Percentiles rank a stretch among this genome's conserved stretches.
These are phyloP conservation scores for Corylus avellana DNA, from an alignment of 306 rosid species.

Conservation along the genomic window DNA sequence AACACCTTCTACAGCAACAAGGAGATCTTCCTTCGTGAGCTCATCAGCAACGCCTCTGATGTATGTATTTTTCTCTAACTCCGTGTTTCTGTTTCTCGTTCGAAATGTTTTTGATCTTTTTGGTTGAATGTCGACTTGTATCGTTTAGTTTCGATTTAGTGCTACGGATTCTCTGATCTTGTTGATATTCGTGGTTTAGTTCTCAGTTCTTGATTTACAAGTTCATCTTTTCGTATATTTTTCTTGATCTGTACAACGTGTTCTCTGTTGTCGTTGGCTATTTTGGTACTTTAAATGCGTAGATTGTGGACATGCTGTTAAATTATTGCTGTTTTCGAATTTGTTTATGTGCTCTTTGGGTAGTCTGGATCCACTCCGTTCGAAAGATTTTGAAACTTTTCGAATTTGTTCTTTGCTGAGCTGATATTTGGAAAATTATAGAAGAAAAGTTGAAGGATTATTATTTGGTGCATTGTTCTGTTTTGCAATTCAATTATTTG, in stretches of 20 bases:
- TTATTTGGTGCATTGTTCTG: no score
- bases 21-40: constrained; percentile 91
- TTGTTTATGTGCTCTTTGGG: neutral
- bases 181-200: neutral
- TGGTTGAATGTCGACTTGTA: neutral
- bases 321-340: neutral
- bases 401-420: neutral
- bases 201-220: neutral
- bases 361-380: neutral
- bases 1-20: constrained; percentile 93
- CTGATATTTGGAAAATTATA: no score
- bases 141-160: neutral
- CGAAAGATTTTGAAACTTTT: neutral
- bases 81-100: neutral
- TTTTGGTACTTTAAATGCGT: no score
- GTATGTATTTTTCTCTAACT: constrained; percentile 27
- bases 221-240: no score
- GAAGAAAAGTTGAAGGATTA: no score
- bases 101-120: neutral
- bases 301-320: no score
- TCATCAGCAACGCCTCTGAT: constrained; percentile 80
- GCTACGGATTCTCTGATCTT: neutral
- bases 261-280: no score
- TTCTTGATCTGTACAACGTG: no score
- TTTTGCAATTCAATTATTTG: no score